A percentile compares a stretch with the other conserved stretches of the same genome.
Conservation (phyloP, 2,329 filamentous ascomycete species). For the Hypoxylon sp. region DNA sequence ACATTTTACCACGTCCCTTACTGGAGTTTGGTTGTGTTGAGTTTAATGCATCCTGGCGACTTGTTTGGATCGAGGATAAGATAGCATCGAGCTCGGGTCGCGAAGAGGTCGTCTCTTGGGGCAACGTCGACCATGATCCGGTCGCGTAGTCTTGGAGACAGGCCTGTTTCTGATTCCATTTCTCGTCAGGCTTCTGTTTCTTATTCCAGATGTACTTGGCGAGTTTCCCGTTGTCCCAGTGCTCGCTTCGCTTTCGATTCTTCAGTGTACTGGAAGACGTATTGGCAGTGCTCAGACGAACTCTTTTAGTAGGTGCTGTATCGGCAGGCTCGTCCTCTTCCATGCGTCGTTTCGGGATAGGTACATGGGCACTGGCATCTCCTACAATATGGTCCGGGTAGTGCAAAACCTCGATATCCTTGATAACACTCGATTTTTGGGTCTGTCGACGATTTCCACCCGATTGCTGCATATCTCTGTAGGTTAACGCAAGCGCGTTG, state of each 20-base stretch:
- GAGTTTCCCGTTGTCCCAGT: conserved; percentile 40
- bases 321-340: conserved; percentile 36
- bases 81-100: conserved; percentile 29
- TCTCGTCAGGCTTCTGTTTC: conserved; percentile 33
- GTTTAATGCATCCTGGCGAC: conserved; percentile 29
- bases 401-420: conserved; percentile 41
- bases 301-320: conserved; percentile 30
- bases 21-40: conserved; percentile 4
- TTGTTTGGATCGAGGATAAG: conserved; percentile 35
- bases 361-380: conserved; percentile 29
- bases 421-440: conserved; percentile 37
- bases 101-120: conserved; percentile 21
- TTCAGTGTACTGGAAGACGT: conserved; percentile 33
- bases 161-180: conserved; percentile 34
- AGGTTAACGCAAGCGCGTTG: conserved; percentile 39
- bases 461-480: conserved; percentile 23
- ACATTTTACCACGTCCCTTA: neutral
- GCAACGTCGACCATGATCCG: conserved; percentile 39
- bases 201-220: conserved; percentile 43
- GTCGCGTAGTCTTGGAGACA: conserved; percentile 39
- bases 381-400: conserved; percentile 45
- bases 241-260: conserved; percentile 30
- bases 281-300: conserved; percentile 23
- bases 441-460: conserved; percentile 16
- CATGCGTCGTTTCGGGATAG: conserved; percentile 29